These are phyloP conservation scores for Talaromyces albobiverticillius DNA, from an alignment of 2,329 filamentous ascomycete genomes.

Conservation along the genomic window DNA sequence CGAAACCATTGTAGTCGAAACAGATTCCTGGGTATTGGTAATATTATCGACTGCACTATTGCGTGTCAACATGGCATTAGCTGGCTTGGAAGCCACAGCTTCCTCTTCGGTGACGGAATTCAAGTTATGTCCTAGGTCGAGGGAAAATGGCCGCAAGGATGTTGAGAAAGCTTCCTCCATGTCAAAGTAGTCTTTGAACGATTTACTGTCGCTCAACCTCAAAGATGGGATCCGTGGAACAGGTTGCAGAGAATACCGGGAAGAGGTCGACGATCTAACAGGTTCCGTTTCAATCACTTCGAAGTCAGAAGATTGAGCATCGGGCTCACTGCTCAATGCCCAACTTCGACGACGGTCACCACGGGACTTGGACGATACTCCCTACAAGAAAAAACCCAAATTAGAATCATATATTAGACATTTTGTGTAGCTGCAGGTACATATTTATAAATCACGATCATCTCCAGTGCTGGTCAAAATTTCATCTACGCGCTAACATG, in stretches of 20 bases:
- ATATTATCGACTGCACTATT: not conserved
- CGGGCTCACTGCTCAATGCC: not conserved
- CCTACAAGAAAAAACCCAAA: conserved; percentile 16
- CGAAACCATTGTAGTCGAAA: not conserved
- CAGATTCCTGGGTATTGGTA: not conserved
- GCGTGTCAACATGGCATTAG: not conserved
- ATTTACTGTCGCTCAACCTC: conserved; percentile 9
- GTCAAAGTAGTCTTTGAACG: conserved; percentile 11
- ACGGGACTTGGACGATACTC: conserved; percentile 14
- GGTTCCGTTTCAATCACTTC: conserved; percentile 1
- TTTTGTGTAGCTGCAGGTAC: conserved; percentile 15
- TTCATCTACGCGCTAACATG: conserved; percentile 9
- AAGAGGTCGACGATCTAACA: conserved; percentile 2
- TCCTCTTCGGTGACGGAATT: conserved; percentile 4
- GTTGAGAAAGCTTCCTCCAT: not conserved
- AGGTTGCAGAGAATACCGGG: conserved; percentile 11
- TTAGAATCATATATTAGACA: conserved; percentile 15
- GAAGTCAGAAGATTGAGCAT: conserved; percentile 7
- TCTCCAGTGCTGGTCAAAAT: conserved; percentile 7
- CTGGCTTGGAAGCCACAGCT: no score
- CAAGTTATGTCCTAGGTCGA: conserved; percentile 2
- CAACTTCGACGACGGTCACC: conserved; percentile 10
- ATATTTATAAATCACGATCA: conserved; percentile 10
- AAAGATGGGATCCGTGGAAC: conserved; percentile 18
- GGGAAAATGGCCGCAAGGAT: conserved; percentile 5